Base-by-base conservation (phyloP, 164 flowering plant species). In the Santalum album region DNA sequence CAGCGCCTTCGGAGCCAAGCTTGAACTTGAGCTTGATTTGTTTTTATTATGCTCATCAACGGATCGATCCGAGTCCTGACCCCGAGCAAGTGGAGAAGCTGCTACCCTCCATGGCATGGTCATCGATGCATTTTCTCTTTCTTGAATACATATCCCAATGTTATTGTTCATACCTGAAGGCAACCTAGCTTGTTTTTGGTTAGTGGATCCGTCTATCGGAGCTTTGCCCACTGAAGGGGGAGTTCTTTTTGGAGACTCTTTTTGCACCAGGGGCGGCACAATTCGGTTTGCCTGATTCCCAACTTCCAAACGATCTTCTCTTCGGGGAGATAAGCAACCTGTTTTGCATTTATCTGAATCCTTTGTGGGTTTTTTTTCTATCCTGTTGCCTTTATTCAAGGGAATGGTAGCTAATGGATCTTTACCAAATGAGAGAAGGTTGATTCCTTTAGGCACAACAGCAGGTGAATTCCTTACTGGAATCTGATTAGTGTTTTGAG, bases 341-440 rank as follows among this genome's bases (percentile, higher is more conserved):
- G 44, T 49, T 23, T 60, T 51, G 11, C 1, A 25, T 54, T 23
- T 39, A 43, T 17, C 39, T 1, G 55, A 46, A 25, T 54, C 49
- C 25, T 27, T 21, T 26, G 19, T 3, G 16, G 15, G 25, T 2
- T 57, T 49, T 21, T 52, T 23, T 11, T 29, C 54, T 12, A 0
- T 20, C 29, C 42, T 65, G 27, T 17, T 19, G 25, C 39, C 42
- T 17, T 39, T 26, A 48, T 59, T 35, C 12, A 39, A 54, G 23
- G 53, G 6, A 23, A 40, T 58, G 39, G 29, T 48, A 26, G 51
- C 53, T 6, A 40, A 47, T 48, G 66, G 26, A 42, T 48, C 18
- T 57, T 57, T 69, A 32, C 68, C 64, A 49, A 70, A 67, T 16
- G 82, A 69, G 5, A 82, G 64, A 63, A 79, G 74, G 61, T 70